Evolutionary conservation across 164 flowering plant species (phyloP), one percentile per base, ranked within the genome.

Genomic region (Chimonanthus praecox): DNA sequence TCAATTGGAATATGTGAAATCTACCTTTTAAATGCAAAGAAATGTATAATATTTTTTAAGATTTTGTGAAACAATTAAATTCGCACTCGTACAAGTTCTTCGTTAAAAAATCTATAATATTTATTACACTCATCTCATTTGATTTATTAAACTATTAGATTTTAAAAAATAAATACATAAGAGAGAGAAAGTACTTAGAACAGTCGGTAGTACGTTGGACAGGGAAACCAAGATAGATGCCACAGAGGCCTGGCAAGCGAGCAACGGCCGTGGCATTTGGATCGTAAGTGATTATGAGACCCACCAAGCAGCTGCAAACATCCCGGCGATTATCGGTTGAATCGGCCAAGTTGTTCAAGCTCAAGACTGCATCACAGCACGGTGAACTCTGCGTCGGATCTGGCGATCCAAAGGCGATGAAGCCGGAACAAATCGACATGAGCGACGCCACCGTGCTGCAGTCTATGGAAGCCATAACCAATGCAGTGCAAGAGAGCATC

Each of bases 171-270:
- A 0, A 63, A 4, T 16, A 18, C 7, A 63, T 63, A 21, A 21
- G 11, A 18, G 16, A 47, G 8, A 72, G 47, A 8, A 15, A 16
- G 62, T 84, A 86, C 89, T 58, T 74, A 74, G 76, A 77, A 76
- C 94, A 88, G 49, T 88, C 89, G 7, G 84, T 80, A 72, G 82
- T 83, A 6, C 90, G 87, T 49, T 82, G 81, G 66, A 87, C 74
- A 33, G 75, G 72, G 78, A 87, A 88, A 72, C 92, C 94, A n/a
- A 90, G 78, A 68, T 83, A 80, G 68, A 88, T 76, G 0, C 90
- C 88, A 72, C 94, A 88, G 58, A 90, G 80, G 10, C 88, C 89
- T 33, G 91, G 86, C 78, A 89, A 64, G 7, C 87, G 82, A 45
- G 92, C 89, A 4, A 90, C 73, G 7, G 90, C 84, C 43, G 86